Evolutionary conservation across 2,329 filamentous ascomycete genomes (phyloP).

Genomic region (Verticillium longisporum): DNA sequence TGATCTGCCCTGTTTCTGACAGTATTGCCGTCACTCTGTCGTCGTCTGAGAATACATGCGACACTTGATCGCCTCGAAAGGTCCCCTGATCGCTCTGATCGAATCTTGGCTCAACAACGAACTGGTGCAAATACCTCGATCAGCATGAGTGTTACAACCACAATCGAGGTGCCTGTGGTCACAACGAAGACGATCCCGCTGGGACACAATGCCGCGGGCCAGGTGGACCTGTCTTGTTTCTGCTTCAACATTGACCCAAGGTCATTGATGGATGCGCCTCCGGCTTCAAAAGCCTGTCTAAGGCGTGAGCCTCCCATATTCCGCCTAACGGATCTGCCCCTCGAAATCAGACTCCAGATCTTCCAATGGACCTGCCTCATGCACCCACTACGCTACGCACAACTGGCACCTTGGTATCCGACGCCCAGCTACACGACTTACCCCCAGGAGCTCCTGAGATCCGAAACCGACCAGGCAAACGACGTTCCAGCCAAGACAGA

Average conservation of each 20-base stretch:
- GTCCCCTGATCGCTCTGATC: too few relatives aligned
- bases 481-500: not conserved
- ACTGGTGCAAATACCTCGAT: not conserved
- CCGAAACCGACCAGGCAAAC: not conserved
- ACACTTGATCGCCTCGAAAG: not conserved
- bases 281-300: not conserved
- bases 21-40: not conserved
- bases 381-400: slow-evolving; percentile 28
- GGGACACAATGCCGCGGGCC: not conserved
- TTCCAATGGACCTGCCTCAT: slow-evolving; percentile 33
- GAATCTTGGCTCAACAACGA: too few relatives aligned
- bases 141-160: not conserved
- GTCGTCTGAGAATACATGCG: not conserved
- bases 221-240: not conserved
- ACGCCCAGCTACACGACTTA: slow-evolving; percentile 24
- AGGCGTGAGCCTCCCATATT: not conserved
- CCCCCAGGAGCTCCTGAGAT: slow-evolving; percentile 16
- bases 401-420: slow-evolving; percentile 33
- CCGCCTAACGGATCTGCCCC: slow-evolving; percentile 28
- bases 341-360: slow-evolving; percentile 39
- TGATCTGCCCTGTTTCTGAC: not conserved
- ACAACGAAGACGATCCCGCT: not conserved
- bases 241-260: not conserved
- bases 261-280: not conserved
- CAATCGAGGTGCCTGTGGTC: not conserved